Percentiles rank a stretch among this genome's conserved stretches.
These are phyloP conservation scores for Lachancea kluyveri DNA, from an alignment of 805 yeast genomes.

Conservation along the genomic window DNA sequence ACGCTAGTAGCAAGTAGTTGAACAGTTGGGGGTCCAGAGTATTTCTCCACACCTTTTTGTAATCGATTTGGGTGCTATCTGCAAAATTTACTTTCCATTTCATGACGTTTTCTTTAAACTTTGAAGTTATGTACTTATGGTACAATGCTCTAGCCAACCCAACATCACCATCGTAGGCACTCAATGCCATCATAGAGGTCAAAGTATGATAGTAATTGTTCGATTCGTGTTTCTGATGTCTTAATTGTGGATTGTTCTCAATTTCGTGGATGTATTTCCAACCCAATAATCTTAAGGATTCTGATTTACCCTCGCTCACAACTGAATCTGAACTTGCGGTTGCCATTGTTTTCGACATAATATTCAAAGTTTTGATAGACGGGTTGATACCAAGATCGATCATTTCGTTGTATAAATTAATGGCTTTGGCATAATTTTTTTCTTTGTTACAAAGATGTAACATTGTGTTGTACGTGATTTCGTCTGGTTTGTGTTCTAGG, in stretches of 20 bases:
- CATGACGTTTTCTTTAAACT: slow-evolving; percentile 11
- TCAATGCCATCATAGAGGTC: slow-evolving; percentile 58
- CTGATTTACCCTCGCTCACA: slow-evolving; percentile 25
- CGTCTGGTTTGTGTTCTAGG: slow-evolving; percentile 56
- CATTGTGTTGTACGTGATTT: slow-evolving; percentile 63
- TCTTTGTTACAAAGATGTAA: slow-evolving; percentile 58
- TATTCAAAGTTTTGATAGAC: slow-evolving; percentile 14
- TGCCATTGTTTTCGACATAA: slow-evolving; percentile 24
- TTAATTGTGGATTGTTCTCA: slow-evolving; percentile 32
- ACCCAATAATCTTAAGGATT: slow-evolving; percentile 37
- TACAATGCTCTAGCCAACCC: slow-evolving; percentile 64
- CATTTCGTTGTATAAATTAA: slow-evolving; percentile 75
- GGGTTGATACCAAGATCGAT: slow-evolving; percentile 22
- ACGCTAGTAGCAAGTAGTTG: slow-evolving; percentile 43
- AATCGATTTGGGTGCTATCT: slow-evolving; percentile 4
- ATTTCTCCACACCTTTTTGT: slow-evolving; percentile 16
- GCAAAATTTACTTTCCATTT: slow-evolving; percentile 7
- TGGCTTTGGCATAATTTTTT: slow-evolving; percentile 62
- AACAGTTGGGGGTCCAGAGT: slow-evolving; percentile 36
- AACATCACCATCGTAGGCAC: slow-evolving; percentile 78
- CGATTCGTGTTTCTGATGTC: slow-evolving; percentile 6
- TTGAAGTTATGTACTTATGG: slow-evolving; percentile 37
- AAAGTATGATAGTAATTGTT: slow-evolving; percentile 11
- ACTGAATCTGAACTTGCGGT: slow-evolving; percentile 22
- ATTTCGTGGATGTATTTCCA: slow-evolving; percentile 76